phyloP scores from a whole-genome alignment of 768 basidiomycete species.

The Leucocoprinus birnbaumii region DNA sequence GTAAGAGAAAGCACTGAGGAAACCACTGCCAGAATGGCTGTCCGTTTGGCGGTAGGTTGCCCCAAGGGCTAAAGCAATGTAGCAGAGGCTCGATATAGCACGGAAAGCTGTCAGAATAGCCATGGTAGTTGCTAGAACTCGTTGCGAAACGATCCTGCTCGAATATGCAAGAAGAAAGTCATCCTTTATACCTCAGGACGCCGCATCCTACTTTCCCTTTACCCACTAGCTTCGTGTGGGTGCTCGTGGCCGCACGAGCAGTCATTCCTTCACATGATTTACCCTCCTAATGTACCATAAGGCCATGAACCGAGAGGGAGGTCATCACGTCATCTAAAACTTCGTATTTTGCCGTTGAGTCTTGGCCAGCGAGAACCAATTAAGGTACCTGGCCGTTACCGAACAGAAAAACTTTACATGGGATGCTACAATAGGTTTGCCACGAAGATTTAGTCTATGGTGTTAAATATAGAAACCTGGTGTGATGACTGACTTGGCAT shows the following conservation, averaged over 20 bases:
- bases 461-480: slow-evolving; percentile 6
- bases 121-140: slow-evolving; percentile 1
- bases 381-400: not conserved
- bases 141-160: not conserved
- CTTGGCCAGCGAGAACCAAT: not conserved
- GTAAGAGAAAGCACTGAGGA: slow-evolving; percentile 48
- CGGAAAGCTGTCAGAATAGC: slow-evolving; percentile 3
- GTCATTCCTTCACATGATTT: slow-evolving; percentile 1
- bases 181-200: not conserved
- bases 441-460: not conserved
- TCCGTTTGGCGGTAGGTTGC: slow-evolving; percentile 45
- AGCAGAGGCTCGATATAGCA: slow-evolving; percentile 16
- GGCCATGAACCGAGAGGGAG: slow-evolving; percentile 1
- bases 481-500: slow-evolving; percentile 1
- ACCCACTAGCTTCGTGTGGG: not conserved
- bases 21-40: slow-evolving; percentile 41
- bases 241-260: not conserved
- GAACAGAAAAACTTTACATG: not conserved
- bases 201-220: not conserved
- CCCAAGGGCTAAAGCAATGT: slow-evolving; percentile 26
- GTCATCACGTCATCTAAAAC: not conserved
- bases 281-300: not conserved
- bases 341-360: not conserved
- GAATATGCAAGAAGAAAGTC: not conserved
- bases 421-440: not conserved